phyloP scores from a whole-genome alignment of 2,329 filamentous ascomycete genomes.

The Botryotinia narcissicola region DNA sequence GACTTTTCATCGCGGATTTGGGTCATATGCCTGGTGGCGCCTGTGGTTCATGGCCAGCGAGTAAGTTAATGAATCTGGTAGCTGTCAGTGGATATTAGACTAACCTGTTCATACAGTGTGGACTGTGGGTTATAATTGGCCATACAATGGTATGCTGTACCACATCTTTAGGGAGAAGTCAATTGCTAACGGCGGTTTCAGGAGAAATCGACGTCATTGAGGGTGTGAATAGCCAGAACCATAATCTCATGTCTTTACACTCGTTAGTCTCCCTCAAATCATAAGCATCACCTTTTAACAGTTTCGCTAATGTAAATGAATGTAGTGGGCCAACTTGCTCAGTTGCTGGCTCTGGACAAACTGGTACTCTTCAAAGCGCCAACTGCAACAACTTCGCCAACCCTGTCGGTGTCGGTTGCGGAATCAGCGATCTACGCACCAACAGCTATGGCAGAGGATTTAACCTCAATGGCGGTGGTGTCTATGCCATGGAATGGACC shows the following conservation, averaged over 20 bases:
- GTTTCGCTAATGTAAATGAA: not conserved
- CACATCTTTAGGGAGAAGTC: fast-evolving
- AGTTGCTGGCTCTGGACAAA: not conserved
- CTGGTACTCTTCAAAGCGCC: not conserved
- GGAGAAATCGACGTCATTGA: conserved; percentile 19
- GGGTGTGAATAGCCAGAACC: not conserved
- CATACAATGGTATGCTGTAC: conserved; percentile 20
- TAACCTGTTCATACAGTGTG: conserved; percentile 1
- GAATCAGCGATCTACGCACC: conserved; percentile 26
- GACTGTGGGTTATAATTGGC: conserved; percentile 16
- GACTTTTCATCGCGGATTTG: conserved; percentile 65
- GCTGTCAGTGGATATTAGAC: conserved; percentile 29
- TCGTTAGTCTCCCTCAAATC: not conserved
- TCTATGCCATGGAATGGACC: conserved; percentile 71
- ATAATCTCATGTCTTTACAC: conserved; percentile 17
- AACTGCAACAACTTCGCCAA: conserved; percentile 12
- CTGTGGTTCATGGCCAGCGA: conserved; percentile 70
- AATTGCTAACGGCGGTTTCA: not conserved
- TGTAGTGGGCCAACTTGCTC: conserved; percentile 1
- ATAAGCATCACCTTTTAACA: fast-evolving
- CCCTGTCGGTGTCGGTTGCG: conserved; percentile 10
- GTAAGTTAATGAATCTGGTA: conserved; percentile 65
- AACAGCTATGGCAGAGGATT: conserved; percentile 58
- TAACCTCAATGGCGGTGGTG: conserved; percentile 61
- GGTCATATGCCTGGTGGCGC: conserved; percentile 64